These are phyloP conservation scores for Linanthus parryae DNA, from an alignment of 148 eudicot genomes.

Conservation along the genomic window DNA sequence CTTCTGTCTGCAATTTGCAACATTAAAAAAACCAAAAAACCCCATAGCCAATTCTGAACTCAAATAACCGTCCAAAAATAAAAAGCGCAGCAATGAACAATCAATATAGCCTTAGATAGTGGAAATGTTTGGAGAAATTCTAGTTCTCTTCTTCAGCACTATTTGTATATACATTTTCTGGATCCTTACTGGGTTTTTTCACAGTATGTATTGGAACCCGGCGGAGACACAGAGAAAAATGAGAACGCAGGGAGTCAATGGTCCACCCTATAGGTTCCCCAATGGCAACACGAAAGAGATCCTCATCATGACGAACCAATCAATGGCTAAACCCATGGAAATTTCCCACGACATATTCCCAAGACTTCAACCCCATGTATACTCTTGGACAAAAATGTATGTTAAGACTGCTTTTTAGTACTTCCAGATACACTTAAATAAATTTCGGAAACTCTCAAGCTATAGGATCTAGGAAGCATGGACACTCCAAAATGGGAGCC, in stretches of 20 bases:
- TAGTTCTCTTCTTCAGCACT: background rate
- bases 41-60: no score
- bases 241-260: conserved; percentile 35
- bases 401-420: no score
- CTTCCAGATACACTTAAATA: no score
- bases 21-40: no score
- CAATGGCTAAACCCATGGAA: conserved; percentile 27
- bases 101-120: background rate
- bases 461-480: no score
- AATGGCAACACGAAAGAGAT: conserved; percentile 40
- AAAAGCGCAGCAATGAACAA: no score
- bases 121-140: background rate
- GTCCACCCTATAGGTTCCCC: conserved; percentile 31
- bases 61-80: no score
- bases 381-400: conserved; percentile 23
- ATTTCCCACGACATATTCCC: conserved; percentile 34
- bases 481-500: no score
- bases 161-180: conserved; percentile 11
- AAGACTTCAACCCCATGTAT: conserved; percentile 31
- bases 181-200: conserved; percentile 11
- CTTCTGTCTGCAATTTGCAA: no score
- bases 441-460: no score
- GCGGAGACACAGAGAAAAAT: conserved; percentile 14
- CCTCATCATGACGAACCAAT: conserved; percentile 16
- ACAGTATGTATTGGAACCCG: conserved; percentile 32